A percentile compares a stretch with the other conserved stretches of the same genome.
Evolutionary conservation across 495 filamentous ascomycete species (phyloP).

Genomic region (Aspergillus carlsbadensis): DNA sequence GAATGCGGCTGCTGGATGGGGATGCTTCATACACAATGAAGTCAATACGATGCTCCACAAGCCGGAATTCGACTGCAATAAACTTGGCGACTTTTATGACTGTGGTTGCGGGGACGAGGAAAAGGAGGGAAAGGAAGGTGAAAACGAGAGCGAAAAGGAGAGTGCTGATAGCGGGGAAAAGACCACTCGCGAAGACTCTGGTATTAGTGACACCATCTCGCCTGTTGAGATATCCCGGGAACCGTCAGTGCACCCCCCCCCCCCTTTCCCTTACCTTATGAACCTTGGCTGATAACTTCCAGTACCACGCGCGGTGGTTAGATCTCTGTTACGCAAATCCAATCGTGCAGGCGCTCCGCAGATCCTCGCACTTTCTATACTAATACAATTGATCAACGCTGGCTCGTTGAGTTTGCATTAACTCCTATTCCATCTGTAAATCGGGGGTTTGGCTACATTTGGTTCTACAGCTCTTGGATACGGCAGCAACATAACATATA

Average conservation of each 20-base stretch:
- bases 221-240: slow-evolving; percentile 44
- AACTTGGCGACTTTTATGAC: slow-evolving; percentile 91
- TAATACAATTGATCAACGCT: slow-evolving; percentile 10
- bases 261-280: slow-evolving; percentile 4
- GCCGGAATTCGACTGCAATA: slow-evolving; percentile 78
- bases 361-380: background rate
- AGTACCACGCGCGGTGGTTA: slow-evolving; percentile 31
- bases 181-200: slow-evolving; percentile 5
- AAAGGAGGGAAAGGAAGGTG: slow-evolving; percentile 58
- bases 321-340: background rate
- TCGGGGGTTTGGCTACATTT: background rate
- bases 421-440: background rate
- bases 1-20: slow-evolving; percentile 84
- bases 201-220: slow-evolving; percentile 19
- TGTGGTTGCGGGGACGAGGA: slow-evolving; percentile 89
- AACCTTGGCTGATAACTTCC: slow-evolving; percentile 7
- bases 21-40: slow-evolving; percentile 90
- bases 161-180: slow-evolving; percentile 13
- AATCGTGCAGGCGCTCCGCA: background rate
- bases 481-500: too few relatives aligned
- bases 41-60: slow-evolving; percentile 89
- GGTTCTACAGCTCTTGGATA: too few relatives aligned
- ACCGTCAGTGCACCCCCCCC: slow-evolving; percentile 29
- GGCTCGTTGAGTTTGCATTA: slow-evolving; percentile 18
- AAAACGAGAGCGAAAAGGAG: slow-evolving; percentile 21